phyloP scores from a whole-genome alignment of 768 basidiomycete genomes.

The Lentinula sp. region DNA sequence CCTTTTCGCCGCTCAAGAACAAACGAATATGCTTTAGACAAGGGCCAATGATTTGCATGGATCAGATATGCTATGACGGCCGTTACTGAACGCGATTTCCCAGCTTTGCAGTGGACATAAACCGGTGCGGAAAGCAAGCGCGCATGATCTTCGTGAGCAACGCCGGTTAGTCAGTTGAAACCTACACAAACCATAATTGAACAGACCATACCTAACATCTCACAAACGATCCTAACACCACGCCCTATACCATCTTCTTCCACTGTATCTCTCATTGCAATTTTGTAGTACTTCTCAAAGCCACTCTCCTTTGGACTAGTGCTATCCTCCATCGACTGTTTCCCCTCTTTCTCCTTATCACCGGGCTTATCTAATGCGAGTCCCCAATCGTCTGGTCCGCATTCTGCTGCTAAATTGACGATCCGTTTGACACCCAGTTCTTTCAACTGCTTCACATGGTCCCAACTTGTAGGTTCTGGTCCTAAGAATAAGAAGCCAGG shows the following conservation, averaged over 20 bases:
- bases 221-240: slow-evolving; percentile 80
- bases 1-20: slow-evolving; percentile 90
- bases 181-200: not conserved
- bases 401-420: slow-evolving; percentile 88
- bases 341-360: not conserved
- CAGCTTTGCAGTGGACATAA: slow-evolving; percentile 96
- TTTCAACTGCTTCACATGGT: slow-evolving; percentile 72
- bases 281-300: slow-evolving; percentile 81
- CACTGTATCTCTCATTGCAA: slow-evolving; percentile 93
- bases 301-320: slow-evolving; percentile 31
- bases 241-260: slow-evolving; percentile 86
- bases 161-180: not conserved
- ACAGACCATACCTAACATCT: slow-evolving; percentile 68
- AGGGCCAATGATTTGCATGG: slow-evolving; percentile 95
- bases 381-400: slow-evolving; percentile 57
- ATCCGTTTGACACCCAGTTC: slow-evolving; percentile 79
- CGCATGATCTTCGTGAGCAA: slow-evolving; percentile 68
- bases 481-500: slow-evolving; percentile 90
- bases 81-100: slow-evolving; percentile 92
- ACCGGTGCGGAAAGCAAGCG: slow-evolving; percentile 82
- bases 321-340: slow-evolving; percentile 17
- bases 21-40: slow-evolving; percentile 85
- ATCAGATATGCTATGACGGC: slow-evolving; percentile 97
- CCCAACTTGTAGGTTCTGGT: slow-evolving; percentile 70
- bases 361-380: not conserved